These are phyloP conservation scores for Daldinia concentrica DNA, from an alignment of 495 filamentous ascomycete genomes.

Conservation along the genomic window DNA sequence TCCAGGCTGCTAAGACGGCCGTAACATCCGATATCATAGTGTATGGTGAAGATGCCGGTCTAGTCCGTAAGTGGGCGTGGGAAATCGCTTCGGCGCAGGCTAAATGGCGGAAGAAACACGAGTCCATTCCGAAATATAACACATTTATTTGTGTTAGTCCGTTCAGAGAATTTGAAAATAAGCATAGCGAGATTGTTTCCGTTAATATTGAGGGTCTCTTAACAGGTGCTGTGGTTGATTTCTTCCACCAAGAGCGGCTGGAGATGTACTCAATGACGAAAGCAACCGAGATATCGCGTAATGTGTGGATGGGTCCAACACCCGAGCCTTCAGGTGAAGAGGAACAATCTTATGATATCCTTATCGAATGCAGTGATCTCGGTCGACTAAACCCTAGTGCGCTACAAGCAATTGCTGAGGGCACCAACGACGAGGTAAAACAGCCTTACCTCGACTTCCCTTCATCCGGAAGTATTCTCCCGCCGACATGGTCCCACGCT, in stretches of 20 bases:
- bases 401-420: constrained; percentile 56
- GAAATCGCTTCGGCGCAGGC: constrained; percentile 79
- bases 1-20: constrained; percentile 89
- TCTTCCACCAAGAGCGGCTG: constrained; percentile 85
- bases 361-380: constrained; percentile 87
- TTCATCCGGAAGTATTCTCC: constrained; percentile 87
- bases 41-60: constrained; percentile 77
- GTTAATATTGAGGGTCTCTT: constrained; percentile 75
- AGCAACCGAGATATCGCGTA: constrained; percentile 84
- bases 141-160: constrained; percentile 78
- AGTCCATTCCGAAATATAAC: constrained; percentile 72
- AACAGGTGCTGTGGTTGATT: constrained; percentile 86
- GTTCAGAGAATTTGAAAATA: constrained; percentile 78
- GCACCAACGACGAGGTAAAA: constrained; percentile 48
- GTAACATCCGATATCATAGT: constrained; percentile 90
- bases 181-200: constrained; percentile 74
- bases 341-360: constrained; percentile 67
- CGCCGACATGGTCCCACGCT: constrained; percentile 78
- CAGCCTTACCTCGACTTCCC: constrained; percentile 81
- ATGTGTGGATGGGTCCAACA: constrained; percentile 91
- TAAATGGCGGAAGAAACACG: constrained; percentile 72
- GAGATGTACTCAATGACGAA: constrained; percentile 96
- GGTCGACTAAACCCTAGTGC: constrained; percentile 71
- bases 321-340: constrained; percentile 69
- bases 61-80: constrained; percentile 73